Conservation (phyloP, 192 early-diverging fungal genomes). For the Coemansia sp. region DNA sequence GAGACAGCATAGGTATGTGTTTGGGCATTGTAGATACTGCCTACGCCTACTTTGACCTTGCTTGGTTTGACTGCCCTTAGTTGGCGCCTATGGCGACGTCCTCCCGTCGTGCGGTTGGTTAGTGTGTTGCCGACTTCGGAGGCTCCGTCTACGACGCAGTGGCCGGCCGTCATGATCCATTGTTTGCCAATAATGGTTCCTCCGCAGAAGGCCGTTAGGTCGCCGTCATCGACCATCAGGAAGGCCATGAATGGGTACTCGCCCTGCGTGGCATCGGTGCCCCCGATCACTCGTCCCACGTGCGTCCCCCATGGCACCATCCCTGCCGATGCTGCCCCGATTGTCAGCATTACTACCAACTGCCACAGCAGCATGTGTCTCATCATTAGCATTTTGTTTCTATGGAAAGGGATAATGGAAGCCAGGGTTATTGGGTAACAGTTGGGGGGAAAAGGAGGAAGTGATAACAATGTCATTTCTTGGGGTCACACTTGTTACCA, state of each 20-base stretch:
- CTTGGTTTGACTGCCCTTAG: constrained; percentile 15
- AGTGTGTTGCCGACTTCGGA: background rate
- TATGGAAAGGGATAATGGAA: no score
- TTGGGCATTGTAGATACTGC: constrained; percentile 19
- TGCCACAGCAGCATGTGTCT: background rate
- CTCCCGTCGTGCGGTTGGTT: no score
- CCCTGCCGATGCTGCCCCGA: background rate
- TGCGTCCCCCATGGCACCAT: constrained; percentile 22
- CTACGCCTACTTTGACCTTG: constrained; percentile 37
- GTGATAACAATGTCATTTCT: no score
- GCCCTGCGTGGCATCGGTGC: constrained; percentile 23
- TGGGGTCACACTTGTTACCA: no score
- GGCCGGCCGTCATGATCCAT: constrained; percentile 55
- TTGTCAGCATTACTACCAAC: background rate
- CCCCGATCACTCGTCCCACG: constrained; percentile 50
- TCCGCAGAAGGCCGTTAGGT: constrained; percentile 45
- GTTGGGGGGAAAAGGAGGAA: no score
- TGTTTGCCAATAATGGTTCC: constrained; percentile 39
- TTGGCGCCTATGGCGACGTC: background rate
- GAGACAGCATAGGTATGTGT: constrained; percentile 15
- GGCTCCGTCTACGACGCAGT: constrained; percentile 42
- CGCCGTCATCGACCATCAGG: constrained; percentile 42
- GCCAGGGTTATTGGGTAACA: no score
- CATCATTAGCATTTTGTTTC: no score
- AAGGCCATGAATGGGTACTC: constrained; percentile 50